Conservation (phyloP, 495 filamentous ascomycete genomes). For the Aspergillus panamensis region DNA sequence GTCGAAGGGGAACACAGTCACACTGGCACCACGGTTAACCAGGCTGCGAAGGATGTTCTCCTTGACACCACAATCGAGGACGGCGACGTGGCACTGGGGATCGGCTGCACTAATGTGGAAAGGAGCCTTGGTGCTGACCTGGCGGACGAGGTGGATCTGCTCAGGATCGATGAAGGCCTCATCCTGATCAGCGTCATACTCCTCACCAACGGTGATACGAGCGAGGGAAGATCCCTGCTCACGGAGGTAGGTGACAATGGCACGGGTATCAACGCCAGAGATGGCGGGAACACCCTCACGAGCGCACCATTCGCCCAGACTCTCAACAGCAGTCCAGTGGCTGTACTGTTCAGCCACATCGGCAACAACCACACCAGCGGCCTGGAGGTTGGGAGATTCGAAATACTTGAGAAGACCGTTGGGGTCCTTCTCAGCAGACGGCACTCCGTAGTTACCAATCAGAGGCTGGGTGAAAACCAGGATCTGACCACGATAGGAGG, state of each 20-base stretch:
- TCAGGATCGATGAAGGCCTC: constrained; percentile 94
- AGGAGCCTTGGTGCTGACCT: constrained; percentile 94
- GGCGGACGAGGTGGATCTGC: constrained; percentile 91
- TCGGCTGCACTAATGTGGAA: constrained; percentile 83
- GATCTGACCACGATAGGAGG: constrained; percentile 98
- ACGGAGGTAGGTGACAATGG: constrained; percentile 89
- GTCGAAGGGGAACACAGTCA: constrained; percentile 92
- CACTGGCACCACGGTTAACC: constrained; percentile 78
- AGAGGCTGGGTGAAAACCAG: constrained; percentile 98
- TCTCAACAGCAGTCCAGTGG: constrained; percentile 98
- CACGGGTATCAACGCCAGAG: constrained; percentile 93
- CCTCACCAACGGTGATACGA: constrained; percentile 91
- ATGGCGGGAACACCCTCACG: constrained; percentile 95
- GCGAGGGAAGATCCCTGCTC: constrained; percentile 95
- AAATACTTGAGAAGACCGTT: constrained; percentile 86
- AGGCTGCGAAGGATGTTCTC: constrained; percentile 97
- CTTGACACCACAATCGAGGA: constrained; percentile 98
- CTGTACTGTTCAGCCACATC: constrained; percentile 91
- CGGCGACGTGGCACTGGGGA: constrained; percentile 83
- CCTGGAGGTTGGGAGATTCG: constrained; percentile 95
- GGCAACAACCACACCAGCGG: constrained; percentile 89
- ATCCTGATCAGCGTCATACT: constrained; percentile 98
- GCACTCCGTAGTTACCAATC: constrained; percentile 98
- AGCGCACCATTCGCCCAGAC: constrained; percentile 88
- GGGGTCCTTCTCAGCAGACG: constrained; percentile 70